These are phyloP conservation scores for Zygotorulaspora chibaensis DNA, from an alignment of 805 yeast species.

Conservation along the genomic window DNA sequence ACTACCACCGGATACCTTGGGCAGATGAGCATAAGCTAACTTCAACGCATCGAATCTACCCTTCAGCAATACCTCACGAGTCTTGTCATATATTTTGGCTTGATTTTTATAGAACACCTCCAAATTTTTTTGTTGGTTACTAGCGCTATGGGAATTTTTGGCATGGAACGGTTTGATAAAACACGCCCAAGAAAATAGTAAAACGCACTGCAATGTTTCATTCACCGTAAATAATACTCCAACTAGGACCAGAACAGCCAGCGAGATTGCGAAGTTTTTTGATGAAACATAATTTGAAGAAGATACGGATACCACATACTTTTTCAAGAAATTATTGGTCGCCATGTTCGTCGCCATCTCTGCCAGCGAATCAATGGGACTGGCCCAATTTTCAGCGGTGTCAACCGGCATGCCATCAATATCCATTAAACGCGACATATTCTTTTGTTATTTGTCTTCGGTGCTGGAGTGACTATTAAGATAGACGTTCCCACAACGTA, in stretches of 20 bases:
- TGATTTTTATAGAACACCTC: conserved; percentile 73
- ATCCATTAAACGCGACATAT: neutral
- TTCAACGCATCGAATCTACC: conserved; percentile 66
- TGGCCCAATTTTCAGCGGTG: conserved; percentile 1
- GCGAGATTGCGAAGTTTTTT: neutral
- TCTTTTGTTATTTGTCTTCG: no score
- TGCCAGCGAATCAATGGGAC: conserved; percentile 6
- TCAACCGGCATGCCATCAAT: neutral
- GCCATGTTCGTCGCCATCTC: conserved; percentile 4
- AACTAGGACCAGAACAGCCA: neutral
- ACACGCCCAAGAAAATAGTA: conserved; percentile 33
- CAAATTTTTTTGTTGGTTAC: conserved; percentile 32
- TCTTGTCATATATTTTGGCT: conserved; percentile 71
- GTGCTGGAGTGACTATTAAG: no score
- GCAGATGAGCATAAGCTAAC: conserved; percentile 55
- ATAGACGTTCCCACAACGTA: no score
- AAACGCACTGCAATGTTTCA: conserved; percentile 4
- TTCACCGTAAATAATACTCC: conserved; percentile 1
- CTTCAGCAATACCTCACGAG: conserved; percentile 60
- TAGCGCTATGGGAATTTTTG: conserved; percentile 6
- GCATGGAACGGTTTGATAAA: conserved; percentile 33
- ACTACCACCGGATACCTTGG: conserved; percentile 33
- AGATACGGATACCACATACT: conserved; percentile 3
- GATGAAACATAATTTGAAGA: conserved; percentile 5
- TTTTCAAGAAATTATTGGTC: conserved; percentile 4